Evolutionary conservation across 768 basidiomycete genomes (phyloP).

Genomic region (Trametes gibbosa): DNA sequence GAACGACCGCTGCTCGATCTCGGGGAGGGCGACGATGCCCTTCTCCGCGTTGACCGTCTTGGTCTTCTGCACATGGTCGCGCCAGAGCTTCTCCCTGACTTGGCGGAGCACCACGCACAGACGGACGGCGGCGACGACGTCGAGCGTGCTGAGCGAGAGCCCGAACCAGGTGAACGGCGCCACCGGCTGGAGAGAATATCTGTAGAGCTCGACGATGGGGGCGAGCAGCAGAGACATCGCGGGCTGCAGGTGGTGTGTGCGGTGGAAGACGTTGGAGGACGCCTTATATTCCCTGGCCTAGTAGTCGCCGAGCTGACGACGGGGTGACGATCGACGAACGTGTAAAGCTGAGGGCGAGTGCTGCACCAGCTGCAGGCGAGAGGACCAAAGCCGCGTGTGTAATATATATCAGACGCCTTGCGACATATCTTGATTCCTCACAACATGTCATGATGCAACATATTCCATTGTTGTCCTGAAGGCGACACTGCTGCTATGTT

Average conservation of each 20-base stretch:
- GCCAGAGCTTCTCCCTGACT: constrained; percentile 49
- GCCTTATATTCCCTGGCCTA: neutral
- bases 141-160: constrained; percentile 55
- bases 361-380: neutral
- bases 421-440: too few relatives aligned
- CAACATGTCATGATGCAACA: too few relatives aligned
- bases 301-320: too few relatives aligned
- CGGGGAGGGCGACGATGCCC: constrained; percentile 25
- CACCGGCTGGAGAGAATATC: constrained; percentile 53
- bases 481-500: too few relatives aligned
- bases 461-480: too few relatives aligned
- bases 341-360: neutral
- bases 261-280: neutral
- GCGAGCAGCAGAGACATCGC: constrained; percentile 38
- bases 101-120: constrained; percentile 70
- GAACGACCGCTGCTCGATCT: constrained; percentile 52
- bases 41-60: constrained; percentile 28
- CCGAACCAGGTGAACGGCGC: constrained; percentile 71
- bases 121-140: constrained; percentile 64
- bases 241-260: neutral
- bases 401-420: too few relatives aligned
- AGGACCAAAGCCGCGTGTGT: neutral
- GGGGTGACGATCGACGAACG: neutral
- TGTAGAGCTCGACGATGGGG: constrained; percentile 47
- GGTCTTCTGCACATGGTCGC: constrained; percentile 38